Conservation (phyloP, 2,329 filamentous ascomycete species). For the Paecilomyces formosus region DNA sequence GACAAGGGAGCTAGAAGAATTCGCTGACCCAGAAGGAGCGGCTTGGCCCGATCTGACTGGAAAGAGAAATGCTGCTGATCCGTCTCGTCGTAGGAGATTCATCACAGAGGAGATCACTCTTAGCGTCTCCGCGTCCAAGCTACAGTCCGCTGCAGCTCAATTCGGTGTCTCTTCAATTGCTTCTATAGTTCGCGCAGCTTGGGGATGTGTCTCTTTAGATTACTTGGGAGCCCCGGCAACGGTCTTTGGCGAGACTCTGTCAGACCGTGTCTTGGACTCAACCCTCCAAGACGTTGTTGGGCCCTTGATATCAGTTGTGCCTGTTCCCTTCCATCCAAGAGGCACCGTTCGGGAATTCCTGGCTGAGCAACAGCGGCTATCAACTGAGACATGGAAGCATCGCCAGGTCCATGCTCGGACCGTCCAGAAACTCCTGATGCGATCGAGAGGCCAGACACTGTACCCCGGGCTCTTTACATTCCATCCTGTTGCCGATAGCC, state of each 20-base stretch:
- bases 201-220: slow-evolving; percentile 18
- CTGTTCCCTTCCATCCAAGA: slow-evolving; percentile 21
- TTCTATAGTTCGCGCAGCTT: slow-evolving; percentile 21
- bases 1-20: slow-evolving; percentile 15
- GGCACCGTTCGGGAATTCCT: slow-evolving; percentile 18
- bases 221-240: slow-evolving; percentile 19
- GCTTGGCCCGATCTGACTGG: slow-evolving; percentile 22
- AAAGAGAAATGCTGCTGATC: slow-evolving; percentile 8
- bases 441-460: slow-evolving; percentile 16
- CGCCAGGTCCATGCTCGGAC: slow-evolving; percentile 22
- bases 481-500: slow-evolving; percentile 11
- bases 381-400: slow-evolving; percentile 17
- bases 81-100: slow-evolving; percentile 9
- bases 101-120: slow-evolving; percentile 11
- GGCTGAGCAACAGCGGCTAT: slow-evolving; percentile 16
- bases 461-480: slow-evolving; percentile 29
- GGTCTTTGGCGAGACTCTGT: slow-evolving; percentile 26
- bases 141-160: slow-evolving; percentile 12
- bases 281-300: slow-evolving; percentile 20
- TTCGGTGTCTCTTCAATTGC: slow-evolving; percentile 21
- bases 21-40: slow-evolving; percentile 14
- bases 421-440: slow-evolving; percentile 18
- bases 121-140: slow-evolving; percentile 8
- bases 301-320: slow-evolving; percentile 25
- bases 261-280: slow-evolving; percentile 20